Evolutionary conservation across 2,329 filamentous ascomycete genomes (phyloP).

Genomic region (Clonostachys sp.): DNA sequence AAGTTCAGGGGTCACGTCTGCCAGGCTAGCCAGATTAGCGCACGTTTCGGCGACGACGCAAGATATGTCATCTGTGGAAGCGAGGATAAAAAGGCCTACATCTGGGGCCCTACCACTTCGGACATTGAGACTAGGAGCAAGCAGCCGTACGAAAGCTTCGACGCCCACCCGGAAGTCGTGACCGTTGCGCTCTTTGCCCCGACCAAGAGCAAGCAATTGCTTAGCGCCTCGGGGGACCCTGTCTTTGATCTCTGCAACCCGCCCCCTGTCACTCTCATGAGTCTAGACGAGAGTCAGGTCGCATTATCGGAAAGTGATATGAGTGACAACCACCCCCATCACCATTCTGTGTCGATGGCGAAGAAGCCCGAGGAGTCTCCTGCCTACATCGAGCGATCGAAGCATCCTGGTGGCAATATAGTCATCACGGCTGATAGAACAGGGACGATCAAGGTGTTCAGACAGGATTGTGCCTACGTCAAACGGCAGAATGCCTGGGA

Average conservation of each 20-base stretch:
- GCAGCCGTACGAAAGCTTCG: constrained; percentile 80
- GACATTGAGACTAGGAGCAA: constrained; percentile 72
- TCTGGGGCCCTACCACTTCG: constrained; percentile 61
- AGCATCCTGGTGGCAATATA: constrained; percentile 80
- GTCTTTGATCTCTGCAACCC: constrained; percentile 97
- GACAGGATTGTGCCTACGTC: constrained; percentile 83
- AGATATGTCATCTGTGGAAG: constrained; percentile 87
- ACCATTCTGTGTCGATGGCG: constrained; percentile 14
- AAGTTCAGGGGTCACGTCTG: constrained; percentile 95
- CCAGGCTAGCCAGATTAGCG: constrained; percentile 82
- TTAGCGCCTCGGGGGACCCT: constrained; percentile 81
- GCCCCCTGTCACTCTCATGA: constrained; percentile 78
- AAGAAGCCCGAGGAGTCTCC: constrained; percentile 64
- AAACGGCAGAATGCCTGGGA: constrained; percentile 82
- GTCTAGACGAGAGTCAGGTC: constrained; percentile 58
- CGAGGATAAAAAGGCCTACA: constrained; percentile 84
- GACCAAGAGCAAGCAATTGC: constrained; percentile 67
- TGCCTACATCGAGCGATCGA: constrained; percentile 70
- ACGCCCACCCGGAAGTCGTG: constrained; percentile 83
- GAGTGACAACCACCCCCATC: background rate
- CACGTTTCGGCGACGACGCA: constrained; percentile 82
- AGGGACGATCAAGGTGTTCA: constrained; percentile 88
- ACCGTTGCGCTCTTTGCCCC: constrained; percentile 88
- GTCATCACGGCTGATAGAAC: constrained; percentile 86
- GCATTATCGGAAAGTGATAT: constrained; percentile 21